These are phyloP conservation scores for Pichia cabralensis DNA, from an alignment of 805 yeast species.

Conservation along the genomic window DNA sequence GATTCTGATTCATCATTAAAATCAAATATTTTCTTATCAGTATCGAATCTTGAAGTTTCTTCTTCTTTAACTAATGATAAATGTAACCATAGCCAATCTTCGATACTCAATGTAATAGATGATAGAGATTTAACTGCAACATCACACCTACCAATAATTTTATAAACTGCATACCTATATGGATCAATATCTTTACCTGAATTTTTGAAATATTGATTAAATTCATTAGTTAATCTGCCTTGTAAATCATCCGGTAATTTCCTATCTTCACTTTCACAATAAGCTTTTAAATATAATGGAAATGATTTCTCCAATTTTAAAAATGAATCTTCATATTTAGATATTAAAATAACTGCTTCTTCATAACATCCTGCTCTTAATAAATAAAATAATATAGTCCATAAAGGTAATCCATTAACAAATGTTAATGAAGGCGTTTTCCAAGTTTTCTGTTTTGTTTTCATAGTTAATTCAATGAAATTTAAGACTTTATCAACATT, in stretches of 20 bases:
- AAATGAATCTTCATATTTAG: conserved; percentile 57
- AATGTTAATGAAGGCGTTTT: conserved; percentile 44
- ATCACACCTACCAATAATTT: conserved; percentile 86
- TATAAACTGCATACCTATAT: conserved; percentile 80
- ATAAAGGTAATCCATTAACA: conserved; percentile 81
- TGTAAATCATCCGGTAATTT: conserved; percentile 56
- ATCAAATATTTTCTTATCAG: conserved; percentile 12
- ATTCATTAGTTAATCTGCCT: conserved; percentile 67
- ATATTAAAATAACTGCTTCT: conserved; percentile 68
- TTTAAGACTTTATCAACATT: conserved; percentile 62
- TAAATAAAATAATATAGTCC: conserved; percentile 85
- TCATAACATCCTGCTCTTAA: conserved; percentile 72
- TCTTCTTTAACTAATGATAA: conserved; percentile 62
- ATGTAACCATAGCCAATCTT: conserved; percentile 97
- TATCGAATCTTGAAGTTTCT: conserved; percentile 16
- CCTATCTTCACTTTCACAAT: conserved; percentile 42
- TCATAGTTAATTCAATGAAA: conserved; percentile 39
- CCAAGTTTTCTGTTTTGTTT: conserved; percentile 35
- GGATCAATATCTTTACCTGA: conserved; percentile 67
- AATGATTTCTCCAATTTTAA: conserved; percentile 80
- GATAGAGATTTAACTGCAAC: conserved; percentile 58
- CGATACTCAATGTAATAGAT: conserved; percentile 63
- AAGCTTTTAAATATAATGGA: conserved; percentile 68
- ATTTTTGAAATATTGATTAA: conserved; percentile 70
- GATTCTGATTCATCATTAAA: conserved; percentile 29